Percentiles rank a stretch among this genome's conserved stretches.
Evolutionary conservation across 345 rosid genomes (phyloP).

Genomic region (Lepidium didymum): DNA sequence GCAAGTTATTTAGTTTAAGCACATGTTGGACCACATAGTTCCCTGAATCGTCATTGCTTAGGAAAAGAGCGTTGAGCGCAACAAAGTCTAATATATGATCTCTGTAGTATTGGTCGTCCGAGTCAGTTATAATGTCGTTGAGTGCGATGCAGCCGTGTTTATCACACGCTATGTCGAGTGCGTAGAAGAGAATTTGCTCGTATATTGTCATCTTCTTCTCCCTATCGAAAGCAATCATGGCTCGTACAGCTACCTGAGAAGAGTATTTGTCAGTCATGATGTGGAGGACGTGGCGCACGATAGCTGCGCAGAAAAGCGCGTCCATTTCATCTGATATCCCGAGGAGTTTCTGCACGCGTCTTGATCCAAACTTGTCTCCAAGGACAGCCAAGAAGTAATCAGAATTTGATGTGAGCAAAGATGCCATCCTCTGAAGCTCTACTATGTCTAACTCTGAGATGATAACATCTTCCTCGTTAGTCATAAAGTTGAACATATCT

Average conservation of each 20-base stretch:
- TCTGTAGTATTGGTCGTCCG: not conserved
- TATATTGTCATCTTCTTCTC: not conserved
- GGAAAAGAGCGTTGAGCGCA: not conserved
- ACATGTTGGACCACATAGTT: slow-evolving; percentile 7
- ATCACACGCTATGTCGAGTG: not conserved
- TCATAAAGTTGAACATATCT: not conserved
- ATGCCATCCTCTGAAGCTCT: not conserved
- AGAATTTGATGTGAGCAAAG: not conserved
- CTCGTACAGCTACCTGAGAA: not conserved
- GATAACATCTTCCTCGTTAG: not conserved
- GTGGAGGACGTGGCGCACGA: not conserved
- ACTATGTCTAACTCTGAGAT: not conserved
- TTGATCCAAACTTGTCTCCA: not conserved
- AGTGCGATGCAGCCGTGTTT: slow-evolving; percentile 8
- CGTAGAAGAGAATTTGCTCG: not conserved
- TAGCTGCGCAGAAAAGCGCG: not conserved
- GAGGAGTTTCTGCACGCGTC: slow-evolving; percentile 6
- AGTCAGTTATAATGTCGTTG: not conserved
- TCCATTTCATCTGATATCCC: slow-evolving; percentile 6
- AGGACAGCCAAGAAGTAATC: not conserved
- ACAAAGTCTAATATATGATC: not conserved
- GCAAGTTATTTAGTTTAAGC: not conserved
- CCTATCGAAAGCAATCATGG: not conserved
- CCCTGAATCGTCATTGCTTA: slow-evolving; percentile 7
- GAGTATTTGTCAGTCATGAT: slow-evolving; percentile 9